phyloP scores from a whole-genome alignment of 78 protist genomes.

The Chrysochromulina parva region DNA sequence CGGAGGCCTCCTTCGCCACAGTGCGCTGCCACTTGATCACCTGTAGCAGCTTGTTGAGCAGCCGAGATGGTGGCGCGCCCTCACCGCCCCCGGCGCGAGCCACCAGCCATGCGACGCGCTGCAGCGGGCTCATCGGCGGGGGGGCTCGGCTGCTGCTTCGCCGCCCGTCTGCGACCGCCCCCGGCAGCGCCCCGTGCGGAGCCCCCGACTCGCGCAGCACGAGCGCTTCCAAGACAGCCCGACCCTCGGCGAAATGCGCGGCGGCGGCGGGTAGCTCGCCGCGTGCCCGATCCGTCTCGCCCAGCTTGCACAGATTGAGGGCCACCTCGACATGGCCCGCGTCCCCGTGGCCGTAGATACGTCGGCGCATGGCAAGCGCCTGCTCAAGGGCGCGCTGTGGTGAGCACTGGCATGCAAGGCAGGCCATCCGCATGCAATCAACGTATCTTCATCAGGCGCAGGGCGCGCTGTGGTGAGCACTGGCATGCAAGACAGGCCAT shows the following conservation, averaged over 20 bases:
- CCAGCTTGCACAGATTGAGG: slow-evolving; percentile 14
- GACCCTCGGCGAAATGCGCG: background rate
- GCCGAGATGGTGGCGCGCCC: background rate
- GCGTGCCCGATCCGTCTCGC: slow-evolving; percentile 1
- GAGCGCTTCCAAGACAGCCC: background rate
- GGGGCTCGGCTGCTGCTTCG: no score
- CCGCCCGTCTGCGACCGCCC: no score
- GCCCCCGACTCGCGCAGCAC: background rate
- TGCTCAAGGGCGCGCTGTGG: background rate
- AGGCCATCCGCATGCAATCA: no score
- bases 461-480: no score
- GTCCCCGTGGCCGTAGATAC: background rate
- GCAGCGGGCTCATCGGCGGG: background rate
- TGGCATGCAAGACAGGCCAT: no score
- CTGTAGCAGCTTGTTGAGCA: background rate
- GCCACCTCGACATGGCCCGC: background rate
- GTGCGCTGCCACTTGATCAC: slow-evolving; percentile 4
- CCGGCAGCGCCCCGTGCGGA: background rate
- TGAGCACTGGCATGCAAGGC: no score
- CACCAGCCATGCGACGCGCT: background rate
- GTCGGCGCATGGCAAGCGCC: slow-evolving; percentile 25
- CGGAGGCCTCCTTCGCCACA: background rate
- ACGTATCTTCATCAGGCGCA: no score
- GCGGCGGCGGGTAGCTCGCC: background rate
- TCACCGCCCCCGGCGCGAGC: background rate